phyloP scores from a whole-genome alignment of 1,284 basidiomycete genomes.

The Trametes hirsuta region DNA sequence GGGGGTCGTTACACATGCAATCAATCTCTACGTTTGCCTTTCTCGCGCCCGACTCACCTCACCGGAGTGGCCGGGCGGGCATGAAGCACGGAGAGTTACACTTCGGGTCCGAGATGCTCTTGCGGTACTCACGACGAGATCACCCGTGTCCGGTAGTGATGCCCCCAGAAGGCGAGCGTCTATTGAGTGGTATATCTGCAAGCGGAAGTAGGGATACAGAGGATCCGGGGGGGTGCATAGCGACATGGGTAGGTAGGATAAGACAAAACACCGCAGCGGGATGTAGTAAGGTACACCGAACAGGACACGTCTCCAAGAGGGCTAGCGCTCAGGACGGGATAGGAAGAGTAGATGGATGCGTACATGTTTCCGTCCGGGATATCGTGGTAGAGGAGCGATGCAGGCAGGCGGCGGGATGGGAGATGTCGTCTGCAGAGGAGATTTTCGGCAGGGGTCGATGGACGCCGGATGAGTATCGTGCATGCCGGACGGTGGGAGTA shows the following conservation, averaged over 20 bases:
- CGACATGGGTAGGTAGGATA: slow-evolving; percentile 8
- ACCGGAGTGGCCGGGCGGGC: too few relatives aligned
- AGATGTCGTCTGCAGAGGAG: too few relatives aligned
- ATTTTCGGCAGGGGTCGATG: too few relatives aligned
- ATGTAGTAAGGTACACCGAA: slow-evolving; percentile 14
- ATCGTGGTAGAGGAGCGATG: neutral
- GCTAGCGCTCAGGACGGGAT: neutral
- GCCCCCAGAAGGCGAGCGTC: neutral
- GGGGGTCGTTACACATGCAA: too few relatives aligned
- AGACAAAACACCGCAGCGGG: slow-evolving; percentile 8
- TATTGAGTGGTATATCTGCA: slow-evolving; percentile 1
- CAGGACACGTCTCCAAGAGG: neutral
- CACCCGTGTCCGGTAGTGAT: neutral
- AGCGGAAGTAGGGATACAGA: slow-evolving; percentile 3
- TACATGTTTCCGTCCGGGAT: neutral
- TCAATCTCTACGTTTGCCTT: too few relatives aligned
- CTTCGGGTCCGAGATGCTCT: too few relatives aligned
- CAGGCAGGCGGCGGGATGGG: too few relatives aligned
- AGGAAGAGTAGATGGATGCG: neutral
- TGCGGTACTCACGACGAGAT: too few relatives aligned
- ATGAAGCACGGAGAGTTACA: too few relatives aligned
- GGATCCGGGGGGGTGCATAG: slow-evolving; percentile 1
- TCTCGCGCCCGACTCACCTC: too few relatives aligned
- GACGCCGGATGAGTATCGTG: too few relatives aligned
- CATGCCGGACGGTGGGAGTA: too few relatives aligned